phyloP scores from a whole-genome alignment of 148 eudicot genomes.

The Cornus kousa region DNA sequence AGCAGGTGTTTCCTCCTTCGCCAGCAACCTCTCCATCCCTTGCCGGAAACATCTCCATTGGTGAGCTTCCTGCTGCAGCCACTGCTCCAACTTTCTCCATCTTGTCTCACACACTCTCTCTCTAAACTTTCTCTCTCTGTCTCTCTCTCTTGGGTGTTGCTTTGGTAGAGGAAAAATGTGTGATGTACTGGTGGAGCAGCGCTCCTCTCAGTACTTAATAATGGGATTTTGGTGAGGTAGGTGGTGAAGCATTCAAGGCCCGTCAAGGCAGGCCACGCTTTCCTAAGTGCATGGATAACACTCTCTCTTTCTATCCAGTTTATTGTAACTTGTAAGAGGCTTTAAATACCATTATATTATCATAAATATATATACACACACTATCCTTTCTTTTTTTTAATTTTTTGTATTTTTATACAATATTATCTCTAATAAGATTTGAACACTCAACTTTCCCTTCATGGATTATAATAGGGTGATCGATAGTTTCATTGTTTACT shows the following conservation, averaged over 20 bases:
- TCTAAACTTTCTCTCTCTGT: neutral
- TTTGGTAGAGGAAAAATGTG: constrained; percentile 2
- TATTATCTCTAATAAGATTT: too few relatives aligned
- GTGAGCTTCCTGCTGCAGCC: constrained; percentile 6
- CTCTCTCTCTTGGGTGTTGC: too few relatives aligned
- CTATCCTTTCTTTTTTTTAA: too few relatives aligned
- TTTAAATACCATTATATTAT: too few relatives aligned
- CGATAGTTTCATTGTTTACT: too few relatives aligned
- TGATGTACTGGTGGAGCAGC: neutral
- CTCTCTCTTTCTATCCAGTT: neutral
- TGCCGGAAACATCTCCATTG: neutral
- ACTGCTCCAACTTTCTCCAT: constrained; percentile 5
- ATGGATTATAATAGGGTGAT: too few relatives aligned
- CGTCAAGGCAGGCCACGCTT: constrained; percentile 22
- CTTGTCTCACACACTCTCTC: neutral
- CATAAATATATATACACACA: too few relatives aligned
- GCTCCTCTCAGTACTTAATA: constrained; percentile 8
- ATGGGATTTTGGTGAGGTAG: constrained; percentile 23
- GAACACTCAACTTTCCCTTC: too few relatives aligned
- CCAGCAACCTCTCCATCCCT: constrained; percentile 11
- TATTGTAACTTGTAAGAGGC: too few relatives aligned
- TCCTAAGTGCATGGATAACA: constrained; percentile 13
- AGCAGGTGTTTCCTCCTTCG: constrained; percentile 32
- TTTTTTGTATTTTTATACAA: too few relatives aligned
- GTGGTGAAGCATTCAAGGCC: constrained; percentile 32